phyloP scores from a whole-genome alignment of 2,329 filamentous ascomycete genomes.

The Colletotrichum cereale region DNA sequence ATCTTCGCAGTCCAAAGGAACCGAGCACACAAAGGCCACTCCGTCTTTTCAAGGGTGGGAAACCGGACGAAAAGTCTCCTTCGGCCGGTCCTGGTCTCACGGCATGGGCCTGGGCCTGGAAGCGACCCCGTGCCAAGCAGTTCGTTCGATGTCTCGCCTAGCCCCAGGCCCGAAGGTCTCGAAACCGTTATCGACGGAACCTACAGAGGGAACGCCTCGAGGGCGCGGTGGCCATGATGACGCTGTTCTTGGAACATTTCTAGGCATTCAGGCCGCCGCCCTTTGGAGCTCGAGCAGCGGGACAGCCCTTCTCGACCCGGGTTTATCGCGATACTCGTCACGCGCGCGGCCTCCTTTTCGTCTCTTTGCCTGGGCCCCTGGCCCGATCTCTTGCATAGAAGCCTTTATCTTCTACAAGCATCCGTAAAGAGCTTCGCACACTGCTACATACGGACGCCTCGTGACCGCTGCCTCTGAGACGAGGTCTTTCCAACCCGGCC shows the following conservation, averaged over 20 bases:
- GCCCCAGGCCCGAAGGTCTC: slow-evolving; percentile 26
- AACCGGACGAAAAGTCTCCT: slow-evolving; percentile 39
- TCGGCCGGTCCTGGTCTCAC: not conserved
- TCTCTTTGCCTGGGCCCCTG: slow-evolving; percentile 2
- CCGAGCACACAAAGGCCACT: slow-evolving; percentile 2
- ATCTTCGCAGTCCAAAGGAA: not conserved
- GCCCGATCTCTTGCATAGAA: not conserved
- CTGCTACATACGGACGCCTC: not conserved
- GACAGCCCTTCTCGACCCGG: not conserved
- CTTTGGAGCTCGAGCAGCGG: not conserved
- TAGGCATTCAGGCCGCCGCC: not conserved
- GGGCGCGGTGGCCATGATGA: slow-evolving; percentile 1
- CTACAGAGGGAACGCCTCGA: slow-evolving; percentile 7
- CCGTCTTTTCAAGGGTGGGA: slow-evolving; percentile 25
- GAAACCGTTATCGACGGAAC: slow-evolving; percentile 12
- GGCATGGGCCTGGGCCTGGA: not conserved
- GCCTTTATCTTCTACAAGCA: slow-evolving; percentile 2
- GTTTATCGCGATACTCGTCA: slow-evolving; percentile 4
- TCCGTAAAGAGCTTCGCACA: not conserved
- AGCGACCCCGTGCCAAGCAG: not conserved
- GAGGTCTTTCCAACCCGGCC: not conserved
- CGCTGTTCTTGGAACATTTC: not conserved
- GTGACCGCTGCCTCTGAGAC: slow-evolving; percentile 8
- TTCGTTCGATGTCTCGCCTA: slow-evolving; percentile 38
- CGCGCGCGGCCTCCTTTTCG: slow-evolving; percentile 10